Base-by-base conservation (phyloP, 148 eudicot genomes). In the Arctostaphylos glauca region DNA sequence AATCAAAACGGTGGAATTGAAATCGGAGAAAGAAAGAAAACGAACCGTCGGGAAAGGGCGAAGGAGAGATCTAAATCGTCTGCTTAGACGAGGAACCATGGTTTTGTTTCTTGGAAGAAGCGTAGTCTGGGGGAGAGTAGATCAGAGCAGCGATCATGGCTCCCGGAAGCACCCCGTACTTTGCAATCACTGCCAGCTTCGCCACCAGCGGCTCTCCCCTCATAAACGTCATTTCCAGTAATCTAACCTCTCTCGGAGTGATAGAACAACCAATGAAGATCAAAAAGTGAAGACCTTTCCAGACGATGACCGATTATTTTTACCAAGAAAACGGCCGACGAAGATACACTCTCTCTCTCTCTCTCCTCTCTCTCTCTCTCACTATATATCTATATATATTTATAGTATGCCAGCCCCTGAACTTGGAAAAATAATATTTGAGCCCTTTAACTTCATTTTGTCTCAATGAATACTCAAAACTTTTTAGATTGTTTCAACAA, bases 151-250 rank as follows among this genome's bases (percentile, higher is more conserved):
- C 91, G 66, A 74, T 43, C 93, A 91, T 91, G 81, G 91, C 77
- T 5, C 76, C 86, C 2, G 93, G 93, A 47, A 91, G 79, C 6
- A 89, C 88, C 0, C 66, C 85, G 82, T 68, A 89, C 83, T 85
- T 89, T 21, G 89, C 89, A 62, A 89, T 6, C 56, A 66, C 64
- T 1, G 91, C 91, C 70, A 91, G 74, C 85, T 86, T 91, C 76
- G 87, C 82, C 75, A 91, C 81, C 83, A 88, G 68, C 19, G 91
- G 90, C 83, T 89, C 84, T 31, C 91, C 91, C 83, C 81, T 85
- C 89, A 85, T 53, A 23, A 82, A 53, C 78, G 58, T 56, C 86
- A 82, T 77, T 16, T 31, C 64, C 19, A 1, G 21, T 21, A 38
- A 70, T 38, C 4, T 5, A 38, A 5, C 4, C 74, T 3, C 72